A percentile compares a stretch with the other conserved stretches of the same genome.
Conservation (phyloP, 208 protist species). For the Leishmania tropica region DNA sequence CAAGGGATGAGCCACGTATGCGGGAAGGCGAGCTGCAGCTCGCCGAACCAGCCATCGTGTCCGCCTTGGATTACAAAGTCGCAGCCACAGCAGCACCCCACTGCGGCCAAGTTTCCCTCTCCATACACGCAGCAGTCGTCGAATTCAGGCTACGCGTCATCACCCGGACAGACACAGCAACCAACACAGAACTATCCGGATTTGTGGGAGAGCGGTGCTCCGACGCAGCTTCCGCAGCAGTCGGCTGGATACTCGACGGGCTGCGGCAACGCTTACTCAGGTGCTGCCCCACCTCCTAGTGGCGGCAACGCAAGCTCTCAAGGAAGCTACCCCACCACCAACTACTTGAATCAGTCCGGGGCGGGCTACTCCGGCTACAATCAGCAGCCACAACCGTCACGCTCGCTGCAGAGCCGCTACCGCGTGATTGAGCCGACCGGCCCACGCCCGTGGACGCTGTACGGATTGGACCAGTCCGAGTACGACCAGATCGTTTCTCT, state of each 20-base stretch:
- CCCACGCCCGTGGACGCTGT: constrained; percentile 54
- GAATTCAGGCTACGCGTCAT: not conserved
- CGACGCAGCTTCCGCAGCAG: not conserved
- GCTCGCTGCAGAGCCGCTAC: constrained; percentile 27
- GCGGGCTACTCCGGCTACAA: constrained; percentile 3
- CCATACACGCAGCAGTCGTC: constrained; percentile 12
- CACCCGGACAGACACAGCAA: not conserved
- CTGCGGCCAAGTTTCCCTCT: not conserved
- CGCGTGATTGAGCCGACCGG: constrained; percentile 50
- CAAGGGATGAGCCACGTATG: constrained; percentile 32
- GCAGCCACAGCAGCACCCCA: constrained; percentile 7
- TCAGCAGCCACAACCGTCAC: not conserved
- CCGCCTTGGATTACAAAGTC: not conserved
- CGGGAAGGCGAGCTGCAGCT: not conserved
- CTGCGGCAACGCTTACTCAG: not conserved
- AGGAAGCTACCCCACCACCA: not conserved
- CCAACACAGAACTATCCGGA: not conserved
- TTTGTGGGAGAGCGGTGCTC: constrained; percentile 27
- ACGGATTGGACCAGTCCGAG: constrained; percentile 68
- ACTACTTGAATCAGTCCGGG: not conserved
- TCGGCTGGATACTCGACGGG: not conserved
- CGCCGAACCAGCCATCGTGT: not conserved
- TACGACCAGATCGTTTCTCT: constrained; percentile 84
- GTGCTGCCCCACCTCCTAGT: constrained; percentile 6
- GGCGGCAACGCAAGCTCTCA: not conserved